Percentiles rank a stretch among this genome's conserved stretches.
Evolutionary conservation across 2,329 filamentous ascomycete genomes (phyloP).

Genomic region (Penicillium sp.): DNA sequence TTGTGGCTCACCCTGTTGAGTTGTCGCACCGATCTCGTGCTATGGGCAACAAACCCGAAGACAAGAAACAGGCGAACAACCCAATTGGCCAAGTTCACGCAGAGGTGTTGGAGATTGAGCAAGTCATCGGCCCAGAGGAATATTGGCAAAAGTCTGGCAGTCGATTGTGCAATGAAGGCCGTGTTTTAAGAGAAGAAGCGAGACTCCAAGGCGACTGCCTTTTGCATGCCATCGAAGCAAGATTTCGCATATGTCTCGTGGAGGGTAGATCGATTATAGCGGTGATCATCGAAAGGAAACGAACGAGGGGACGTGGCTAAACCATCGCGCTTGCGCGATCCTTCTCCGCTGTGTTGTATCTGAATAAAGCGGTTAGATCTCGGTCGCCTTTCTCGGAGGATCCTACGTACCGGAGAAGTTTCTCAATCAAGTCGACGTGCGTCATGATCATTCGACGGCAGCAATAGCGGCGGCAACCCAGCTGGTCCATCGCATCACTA

Average conservation of each 20-base stretch:
- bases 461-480: slow-evolving; percentile 93
- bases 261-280: slow-evolving; percentile 2
- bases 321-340: slow-evolving; percentile 24
- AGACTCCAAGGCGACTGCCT: neutral
- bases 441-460: slow-evolving; percentile 99
- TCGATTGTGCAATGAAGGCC: neutral
- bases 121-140: too few relatives aligned
- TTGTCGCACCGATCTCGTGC: too few relatives aligned
- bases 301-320: slow-evolving; percentile 8
- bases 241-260: neutral
- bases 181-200: neutral
- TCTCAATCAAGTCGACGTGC: slow-evolving; percentile 97
- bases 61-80: too few relatives aligned
- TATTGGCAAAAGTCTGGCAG: too few relatives aligned
- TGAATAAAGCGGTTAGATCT: slow-evolving; percentile 8
- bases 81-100: too few relatives aligned
- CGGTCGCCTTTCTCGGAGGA: neutral
- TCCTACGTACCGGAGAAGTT: slow-evolving; percentile 74
- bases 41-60: neutral
- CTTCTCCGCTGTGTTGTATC: slow-evolving; percentile 29
- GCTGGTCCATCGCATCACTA: slow-evolving; percentile 92
- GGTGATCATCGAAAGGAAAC: neutral
- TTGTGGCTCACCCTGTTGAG: too few relatives aligned
- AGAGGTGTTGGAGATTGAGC: too few relatives aligned
- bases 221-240: neutral